Evolutionary conservation across 768 basidiomycete genomes (phyloP).

Genomic region (Leucocoprinus leucothites): DNA sequence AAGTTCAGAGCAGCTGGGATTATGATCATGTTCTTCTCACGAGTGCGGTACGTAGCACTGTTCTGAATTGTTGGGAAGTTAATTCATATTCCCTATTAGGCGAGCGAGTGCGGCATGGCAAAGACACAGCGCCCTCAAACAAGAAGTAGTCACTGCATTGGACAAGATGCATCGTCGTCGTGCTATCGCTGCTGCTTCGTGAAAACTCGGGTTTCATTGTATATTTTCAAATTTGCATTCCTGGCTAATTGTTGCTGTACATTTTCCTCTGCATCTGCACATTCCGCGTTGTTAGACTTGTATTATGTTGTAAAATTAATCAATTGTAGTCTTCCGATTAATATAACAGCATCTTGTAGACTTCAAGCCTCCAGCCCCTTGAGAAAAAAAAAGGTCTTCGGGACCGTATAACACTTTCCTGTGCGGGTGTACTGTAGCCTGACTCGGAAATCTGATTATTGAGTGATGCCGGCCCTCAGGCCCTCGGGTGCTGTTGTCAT

Average conservation of each 20-base stretch:
- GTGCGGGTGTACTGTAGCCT: too few species aligned
- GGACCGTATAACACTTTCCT: too few species aligned
- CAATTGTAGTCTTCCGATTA: constrained; percentile 8
- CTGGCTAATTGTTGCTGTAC: constrained; percentile 6
- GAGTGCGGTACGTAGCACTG: constrained; percentile 50
- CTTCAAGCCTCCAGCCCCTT: too few species aligned
- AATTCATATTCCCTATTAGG: constrained; percentile 30
- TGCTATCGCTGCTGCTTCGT: constrained; percentile 20
- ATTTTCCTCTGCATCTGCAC: constrained; percentile 13
- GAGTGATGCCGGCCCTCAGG: too few species aligned
- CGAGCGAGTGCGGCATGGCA: constrained; percentile 62
- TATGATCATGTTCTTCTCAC: constrained; percentile 61
- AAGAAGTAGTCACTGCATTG: constrained; percentile 61
- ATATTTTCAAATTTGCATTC: constrained; percentile 4
- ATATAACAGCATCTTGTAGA: constrained; percentile 9
- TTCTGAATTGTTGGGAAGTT: not conserved
- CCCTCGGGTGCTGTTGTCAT: not conserved
- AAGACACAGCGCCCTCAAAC: constrained; percentile 56
- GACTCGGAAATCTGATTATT: too few species aligned
- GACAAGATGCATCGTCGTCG: constrained; percentile 66
- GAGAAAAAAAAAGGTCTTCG: too few species aligned
- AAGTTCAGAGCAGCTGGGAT: constrained; percentile 56
- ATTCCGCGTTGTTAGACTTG: not conserved
- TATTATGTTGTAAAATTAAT: constrained; percentile 20
- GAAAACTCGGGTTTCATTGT: not conserved